phyloP scores from a whole-genome alignment of 164 flowering plant genomes.

The Umbellularia californica region DNA sequence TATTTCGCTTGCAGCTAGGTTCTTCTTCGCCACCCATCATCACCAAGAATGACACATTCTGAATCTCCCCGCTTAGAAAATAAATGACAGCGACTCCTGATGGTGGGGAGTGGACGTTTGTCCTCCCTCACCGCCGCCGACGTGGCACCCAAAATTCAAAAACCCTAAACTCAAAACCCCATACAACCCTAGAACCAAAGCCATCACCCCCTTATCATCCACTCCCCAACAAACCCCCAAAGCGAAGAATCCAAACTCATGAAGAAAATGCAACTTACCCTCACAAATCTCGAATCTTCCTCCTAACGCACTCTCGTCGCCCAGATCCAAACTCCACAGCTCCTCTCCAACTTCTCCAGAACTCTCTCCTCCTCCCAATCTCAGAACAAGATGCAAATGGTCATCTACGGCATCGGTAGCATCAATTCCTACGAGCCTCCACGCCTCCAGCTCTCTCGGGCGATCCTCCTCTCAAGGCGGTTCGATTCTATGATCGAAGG shows the following conservation, averaged over 20 bases:
- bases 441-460: constrained; percentile 67
- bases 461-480: constrained; percentile 56
- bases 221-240: constrained; percentile 27
- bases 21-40: too few relatives aligned
- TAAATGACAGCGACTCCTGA: background rate
- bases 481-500: constrained; percentile 56
- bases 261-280: constrained; percentile 48
- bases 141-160: constrained; percentile 38
- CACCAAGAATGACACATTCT: too few relatives aligned
- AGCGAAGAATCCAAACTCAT: constrained; percentile 48
- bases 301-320: constrained; percentile 35
- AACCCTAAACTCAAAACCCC: constrained; percentile 11
- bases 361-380: constrained; percentile 44
- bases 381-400: constrained; percentile 55
- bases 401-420: constrained; percentile 90
- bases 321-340: constrained; percentile 41
- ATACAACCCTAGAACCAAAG: constrained; percentile 14
- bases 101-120: constrained; percentile 55
- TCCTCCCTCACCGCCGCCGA: constrained; percentile 59
- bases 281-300: constrained; percentile 51
- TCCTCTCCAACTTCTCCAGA: constrained; percentile 23
- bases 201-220: constrained; percentile 50
- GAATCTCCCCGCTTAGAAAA: too few relatives aligned
- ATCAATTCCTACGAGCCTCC: constrained; percentile 68
- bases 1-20: too few relatives aligned